phyloP scores from a whole-genome alignment of 306 rosid genomes.

The Pueraria montana region DNA sequence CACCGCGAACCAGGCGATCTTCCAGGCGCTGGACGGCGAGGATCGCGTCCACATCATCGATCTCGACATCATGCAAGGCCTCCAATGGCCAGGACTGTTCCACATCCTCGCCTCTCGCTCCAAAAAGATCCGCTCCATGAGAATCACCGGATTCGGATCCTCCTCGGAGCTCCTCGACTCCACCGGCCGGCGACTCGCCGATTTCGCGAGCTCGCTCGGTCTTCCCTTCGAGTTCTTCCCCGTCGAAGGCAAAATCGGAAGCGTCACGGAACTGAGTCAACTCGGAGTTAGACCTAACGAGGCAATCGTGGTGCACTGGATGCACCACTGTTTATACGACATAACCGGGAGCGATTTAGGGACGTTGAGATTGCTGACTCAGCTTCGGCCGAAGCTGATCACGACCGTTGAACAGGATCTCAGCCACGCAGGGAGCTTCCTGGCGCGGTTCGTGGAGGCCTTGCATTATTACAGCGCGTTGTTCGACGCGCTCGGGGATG shows the following conservation, averaged over 20 bases:
- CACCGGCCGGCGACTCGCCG: slow-evolving; percentile 90
- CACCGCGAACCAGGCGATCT: slow-evolving; percentile 98
- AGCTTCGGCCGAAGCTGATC: slow-evolving; percentile 79
- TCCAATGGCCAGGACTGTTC: slow-evolving; percentile 98
- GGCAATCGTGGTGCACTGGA: slow-evolving; percentile 93
- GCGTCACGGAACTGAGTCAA: slow-evolving; percentile 70
- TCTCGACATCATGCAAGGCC: slow-evolving; percentile 97
- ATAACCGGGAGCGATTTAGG: slow-evolving; percentile 90
- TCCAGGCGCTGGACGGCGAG: slow-evolving; percentile 91
- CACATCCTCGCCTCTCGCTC: slow-evolving; percentile 93
- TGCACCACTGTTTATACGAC: slow-evolving; percentile 96
- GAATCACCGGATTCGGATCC: slow-evolving; percentile 95
- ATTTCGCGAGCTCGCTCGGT: slow-evolving; percentile 83
- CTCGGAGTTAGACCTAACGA: slow-evolving; percentile 73
- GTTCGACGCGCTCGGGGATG: slow-evolving; percentile 98
- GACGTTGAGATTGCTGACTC: slow-evolving; percentile 69
- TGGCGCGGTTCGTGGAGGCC: slow-evolving; percentile 96
- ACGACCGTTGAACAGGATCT: slow-evolving; percentile 91
- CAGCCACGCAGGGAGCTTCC: slow-evolving; percentile 86
- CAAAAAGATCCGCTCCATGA: slow-evolving; percentile 79
- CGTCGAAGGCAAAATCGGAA: slow-evolving; percentile 91
- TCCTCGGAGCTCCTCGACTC: slow-evolving; percentile 84
- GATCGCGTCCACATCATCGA: slow-evolving; percentile 96
- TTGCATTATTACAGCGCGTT: slow-evolving; percentile 99
- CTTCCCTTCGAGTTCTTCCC: slow-evolving; percentile 91